These are phyloP conservation scores for Lactarius sp. DNA, from an alignment of 768 basidiomycete species.

Conservation along the genomic window DNA sequence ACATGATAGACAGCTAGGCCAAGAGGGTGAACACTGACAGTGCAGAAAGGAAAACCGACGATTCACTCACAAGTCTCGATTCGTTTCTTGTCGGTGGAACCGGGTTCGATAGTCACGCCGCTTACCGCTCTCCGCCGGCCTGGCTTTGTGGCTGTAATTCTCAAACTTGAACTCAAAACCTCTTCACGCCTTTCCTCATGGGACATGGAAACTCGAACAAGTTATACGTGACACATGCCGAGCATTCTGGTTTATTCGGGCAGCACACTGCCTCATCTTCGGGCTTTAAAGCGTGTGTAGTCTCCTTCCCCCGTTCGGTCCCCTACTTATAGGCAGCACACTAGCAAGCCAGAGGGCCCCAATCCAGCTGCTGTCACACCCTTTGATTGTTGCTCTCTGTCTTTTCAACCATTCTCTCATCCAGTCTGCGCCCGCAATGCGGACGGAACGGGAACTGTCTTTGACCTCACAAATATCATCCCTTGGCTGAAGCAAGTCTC, in stretches of 20 bases:
- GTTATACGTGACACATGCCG: conserved; percentile 84
- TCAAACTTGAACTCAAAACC: not conserved
- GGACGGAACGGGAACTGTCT: conserved; percentile 77
- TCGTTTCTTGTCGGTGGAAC: no score
- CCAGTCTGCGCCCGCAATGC: conserved; percentile 83
- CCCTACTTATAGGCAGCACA: conserved; percentile 10
- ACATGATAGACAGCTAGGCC: conserved; percentile 2
- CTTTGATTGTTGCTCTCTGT: conserved; percentile 89
- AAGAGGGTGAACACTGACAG: not conserved
- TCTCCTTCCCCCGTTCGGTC: conserved; percentile 21
- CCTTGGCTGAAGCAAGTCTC: conserved; percentile 83
- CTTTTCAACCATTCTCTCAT: conserved; percentile 83
- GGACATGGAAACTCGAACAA: conserved; percentile 86
- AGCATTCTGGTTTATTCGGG: conserved; percentile 76
- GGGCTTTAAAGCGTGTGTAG: conserved; percentile 61
- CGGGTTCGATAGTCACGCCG: no score
- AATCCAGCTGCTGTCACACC: conserved; percentile 63
- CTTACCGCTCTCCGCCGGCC: no score
- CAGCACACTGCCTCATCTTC: conserved; percentile 72
- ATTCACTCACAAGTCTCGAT: not conserved
- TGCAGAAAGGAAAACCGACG: not conserved
- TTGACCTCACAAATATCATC: conserved; percentile 88
- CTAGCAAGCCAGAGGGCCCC: conserved; percentile 62
- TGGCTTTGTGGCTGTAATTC: not conserved
- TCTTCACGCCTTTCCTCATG: conserved; percentile 38